Evolutionary conservation across 345 rosid species (phyloP).

Genomic region (Schrenkiella parvula): DNA sequence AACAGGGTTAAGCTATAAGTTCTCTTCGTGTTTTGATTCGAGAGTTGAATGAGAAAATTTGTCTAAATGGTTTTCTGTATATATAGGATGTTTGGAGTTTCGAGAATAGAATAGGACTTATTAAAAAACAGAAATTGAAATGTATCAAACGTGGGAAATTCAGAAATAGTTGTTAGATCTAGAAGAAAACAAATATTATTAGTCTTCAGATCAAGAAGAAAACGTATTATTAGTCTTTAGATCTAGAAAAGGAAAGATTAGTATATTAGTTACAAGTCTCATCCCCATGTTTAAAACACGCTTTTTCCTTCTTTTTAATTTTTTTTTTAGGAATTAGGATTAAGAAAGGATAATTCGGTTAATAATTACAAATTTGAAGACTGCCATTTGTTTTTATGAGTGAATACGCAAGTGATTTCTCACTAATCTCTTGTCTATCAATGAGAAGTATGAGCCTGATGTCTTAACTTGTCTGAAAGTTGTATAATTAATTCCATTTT

Average conservation of each 20-base stretch:
- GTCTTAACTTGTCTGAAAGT: too few species aligned
- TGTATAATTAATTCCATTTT: too few species aligned
- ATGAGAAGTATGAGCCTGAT: not conserved
- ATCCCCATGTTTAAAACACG: conserved; percentile 26
- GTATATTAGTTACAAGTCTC: not conserved
- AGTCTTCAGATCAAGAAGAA: conserved; percentile 16
- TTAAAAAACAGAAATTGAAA: not conserved
- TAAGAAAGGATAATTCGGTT: not conserved
- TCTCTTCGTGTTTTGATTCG: not conserved
- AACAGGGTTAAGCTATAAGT: not conserved
- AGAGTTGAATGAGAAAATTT: conserved; percentile 17
- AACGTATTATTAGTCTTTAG: not conserved
- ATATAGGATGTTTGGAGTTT: conserved; percentile 2
- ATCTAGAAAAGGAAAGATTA: conserved; percentile 4
- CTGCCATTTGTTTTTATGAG: not conserved
- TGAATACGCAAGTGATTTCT: not conserved
- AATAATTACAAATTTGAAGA: not conserved
- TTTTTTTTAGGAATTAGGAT: not conserved
- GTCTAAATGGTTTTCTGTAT: not conserved
- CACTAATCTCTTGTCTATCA: not conserved
- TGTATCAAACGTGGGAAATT: conserved; percentile 24
- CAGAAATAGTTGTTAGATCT: conserved; percentile 16
- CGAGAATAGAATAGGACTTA: not conserved
- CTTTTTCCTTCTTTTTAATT: not conserved
- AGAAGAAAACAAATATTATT: not conserved